Percentiles rank a stretch among this genome's conserved stretches.
These are phyloP conservation scores for Aspergillus pseudonomiae DNA, from an alignment of 2,329 filamentous ascomycete genomes.

Conservation along the genomic window DNA sequence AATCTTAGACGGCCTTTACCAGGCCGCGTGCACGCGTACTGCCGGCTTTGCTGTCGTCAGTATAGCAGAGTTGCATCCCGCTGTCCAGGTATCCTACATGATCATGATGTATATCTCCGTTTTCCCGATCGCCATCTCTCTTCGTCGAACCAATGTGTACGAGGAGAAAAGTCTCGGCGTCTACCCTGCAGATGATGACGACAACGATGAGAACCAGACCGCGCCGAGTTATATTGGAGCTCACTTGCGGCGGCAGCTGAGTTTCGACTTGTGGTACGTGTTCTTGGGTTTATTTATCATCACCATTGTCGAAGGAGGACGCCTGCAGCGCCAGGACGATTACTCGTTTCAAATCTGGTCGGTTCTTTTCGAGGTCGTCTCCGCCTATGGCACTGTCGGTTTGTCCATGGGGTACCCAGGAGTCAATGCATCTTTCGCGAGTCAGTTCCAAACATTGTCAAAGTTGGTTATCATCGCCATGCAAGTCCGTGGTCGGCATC, in stretches of 20 bases:
- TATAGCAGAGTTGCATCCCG: slow-evolving; percentile 76
- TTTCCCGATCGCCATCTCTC: slow-evolving; percentile 91
- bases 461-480: slow-evolving; percentile 69
- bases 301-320: slow-evolving; percentile 78
- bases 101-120: slow-evolving; percentile 99
- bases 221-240: slow-evolving; percentile 83
- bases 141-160: slow-evolving; percentile 93
- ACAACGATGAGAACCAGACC: slow-evolving; percentile 55
- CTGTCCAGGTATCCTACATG: slow-evolving; percentile 88
- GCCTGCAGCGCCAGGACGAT: slow-evolving; percentile 65
- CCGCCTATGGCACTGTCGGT: slow-evolving; percentile 92
- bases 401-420: slow-evolving; percentile 79
- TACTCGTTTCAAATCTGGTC: slow-evolving; percentile 67
- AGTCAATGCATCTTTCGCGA: slow-evolving; percentile 78
- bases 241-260: slow-evolving; percentile 89
- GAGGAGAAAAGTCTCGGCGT: slow-evolving; percentile 77
- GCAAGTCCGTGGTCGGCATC: slow-evolving; percentile 67
- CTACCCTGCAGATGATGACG: slow-evolving; percentile 61
- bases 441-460: slow-evolving; percentile 73
- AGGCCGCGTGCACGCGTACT: slow-evolving; percentile 84
- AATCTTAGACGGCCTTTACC: slow-evolving; percentile 84
- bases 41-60: slow-evolving; percentile 85
- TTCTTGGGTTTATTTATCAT: slow-evolving; percentile 93
- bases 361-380: slow-evolving; percentile 81
- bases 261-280: slow-evolving; percentile 97